Evolutionary conservation across 305 asterid genomes (phyloP), one percentile per base, ranked within the genome.

Genomic region (Fraxinus ornus): DNA sequence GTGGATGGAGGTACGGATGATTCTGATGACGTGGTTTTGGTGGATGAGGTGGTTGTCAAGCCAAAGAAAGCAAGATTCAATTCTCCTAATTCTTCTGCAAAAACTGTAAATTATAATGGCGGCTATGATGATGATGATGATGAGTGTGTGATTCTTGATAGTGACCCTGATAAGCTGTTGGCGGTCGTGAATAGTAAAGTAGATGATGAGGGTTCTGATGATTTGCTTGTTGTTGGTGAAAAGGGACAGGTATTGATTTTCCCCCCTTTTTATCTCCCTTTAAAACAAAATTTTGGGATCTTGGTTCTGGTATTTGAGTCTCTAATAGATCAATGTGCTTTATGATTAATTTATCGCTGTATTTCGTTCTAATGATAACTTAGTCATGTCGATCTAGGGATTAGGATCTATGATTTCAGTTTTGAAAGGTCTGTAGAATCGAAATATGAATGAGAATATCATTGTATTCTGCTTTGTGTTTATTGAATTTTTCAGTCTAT

Each of bases 211-310:
- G 94, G 89, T 84, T 86, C 91, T 19, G 97, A 94, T 83, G 99
- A 94, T 71, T 55, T 94, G 84, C 88, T 88, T 64, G 87, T 95
- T 83, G 89, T 93, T 57, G 80, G 92, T 41, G 97, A 93, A 86
- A 95, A 94, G 93, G 99, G 98, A 4, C 96, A 91, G 97, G 98
- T 95, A 90, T 86, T 81, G 74, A n/a, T 37, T 68, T 78, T 64
- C 30, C 66, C 49, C 62, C 37, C 47, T 13, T 66, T 19, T 30
- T 19, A 35, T 82, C 36, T 35, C 22, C 19, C 71, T 77, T 77
- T 10, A 12, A 21, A 21, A 76, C 36, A 47, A 47, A 76, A 76
- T 32, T 9, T 28, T 24, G 74, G 74, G 74, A 24, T 66, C 36
- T 66, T 26, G 28, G n/a, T 75, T 35, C 13, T 57, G 64, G 8